Evolutionary conservation across 768 basidiomycete genomes (phyloP), one percentile per base, ranked within the genome.

Genomic region (Dioszegia crocea): DNA sequence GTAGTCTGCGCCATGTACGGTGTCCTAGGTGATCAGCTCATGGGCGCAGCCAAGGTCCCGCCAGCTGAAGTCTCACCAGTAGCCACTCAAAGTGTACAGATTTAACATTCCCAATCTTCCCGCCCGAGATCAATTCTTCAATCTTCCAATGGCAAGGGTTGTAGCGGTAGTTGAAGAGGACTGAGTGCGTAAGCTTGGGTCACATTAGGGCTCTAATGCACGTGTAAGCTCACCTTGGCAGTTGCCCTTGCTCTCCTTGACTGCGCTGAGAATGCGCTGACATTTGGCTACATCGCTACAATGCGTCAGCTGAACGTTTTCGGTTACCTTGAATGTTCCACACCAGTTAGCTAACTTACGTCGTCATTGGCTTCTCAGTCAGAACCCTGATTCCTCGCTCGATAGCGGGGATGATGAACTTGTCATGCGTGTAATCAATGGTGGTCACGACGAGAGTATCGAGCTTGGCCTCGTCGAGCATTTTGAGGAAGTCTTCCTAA

Each of bases 361-460:
- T 83, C 1, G 82, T 82, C 81, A 83, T 82, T 0, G 82, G 82
- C 66, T 83, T 83, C 67, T 83, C 82, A n/a, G 82, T 82, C 53
- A 83, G 63, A 6, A 82, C 82, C 50, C 62, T 62, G 66, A 76
- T 70, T 19, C 74, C 71, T 21, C 48, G 49, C 53, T 71, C 61
- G 16, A 75, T 36, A 9, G 74, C 74, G 16, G 78, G 76, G 17
- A 83, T 80, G 61, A 82, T 82, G 68, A 81, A 83, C 51, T 74
- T 49, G 64, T 82, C 79, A 61, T 83, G 82, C 44, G 80, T 71
- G 14, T 80, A 78, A 62, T 83, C 82, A 30, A 83, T 74, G 48
- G 81, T 82, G 5, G 81, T 82, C 2, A 83, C 76, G 0, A 83
- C 81, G 5, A 82, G 70, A n/a, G 77, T 78, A 52, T 82, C 80